Percentiles rank a stretch among this genome's conserved stretches.
Conservation (phyloP, 441 rosid genomes). For the Corymbia calophylla region DNA sequence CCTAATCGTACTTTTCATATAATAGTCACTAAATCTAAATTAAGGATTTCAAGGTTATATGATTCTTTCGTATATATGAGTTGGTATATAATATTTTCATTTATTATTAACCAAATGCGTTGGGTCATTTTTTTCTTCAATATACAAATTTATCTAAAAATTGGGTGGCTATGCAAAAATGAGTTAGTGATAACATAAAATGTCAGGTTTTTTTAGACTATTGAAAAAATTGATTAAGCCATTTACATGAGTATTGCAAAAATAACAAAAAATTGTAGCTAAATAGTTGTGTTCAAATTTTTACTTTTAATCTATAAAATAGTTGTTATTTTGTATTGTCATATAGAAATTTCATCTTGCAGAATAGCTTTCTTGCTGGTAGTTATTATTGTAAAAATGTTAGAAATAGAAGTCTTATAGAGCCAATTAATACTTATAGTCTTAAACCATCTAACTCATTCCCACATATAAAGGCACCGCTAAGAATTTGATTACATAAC, state of each 20-base stretch:
- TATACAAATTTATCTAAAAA: too few relatives aligned
- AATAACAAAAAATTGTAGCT: neutral
- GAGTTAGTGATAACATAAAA: neutral
- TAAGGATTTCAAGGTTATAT: too few relatives aligned
- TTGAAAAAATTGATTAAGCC: neutral
- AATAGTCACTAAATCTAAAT: neutral
- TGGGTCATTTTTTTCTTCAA: neutral
- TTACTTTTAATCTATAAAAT: too few relatives aligned
- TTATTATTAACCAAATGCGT: neutral
- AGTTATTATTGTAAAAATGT: neutral
- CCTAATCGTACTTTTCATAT: neutral
- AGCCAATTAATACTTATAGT: fast-evolving
- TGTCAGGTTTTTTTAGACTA: neutral
- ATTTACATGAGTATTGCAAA: neutral
- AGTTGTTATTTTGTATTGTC: fast-evolving
- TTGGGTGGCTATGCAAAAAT: neutral
- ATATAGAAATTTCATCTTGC: neutral
- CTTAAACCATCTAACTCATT: neutral
- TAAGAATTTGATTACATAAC: too few relatives aligned
- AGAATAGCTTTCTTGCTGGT: neutral
- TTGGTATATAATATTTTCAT: neutral
- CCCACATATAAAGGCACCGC: neutral
- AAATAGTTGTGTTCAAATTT: too few relatives aligned
- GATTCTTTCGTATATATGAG: too few relatives aligned
- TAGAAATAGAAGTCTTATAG: neutral